Conservation (phyloP, 176 grass and related monocot genomes). For the Neostapfia colusana region DNA sequence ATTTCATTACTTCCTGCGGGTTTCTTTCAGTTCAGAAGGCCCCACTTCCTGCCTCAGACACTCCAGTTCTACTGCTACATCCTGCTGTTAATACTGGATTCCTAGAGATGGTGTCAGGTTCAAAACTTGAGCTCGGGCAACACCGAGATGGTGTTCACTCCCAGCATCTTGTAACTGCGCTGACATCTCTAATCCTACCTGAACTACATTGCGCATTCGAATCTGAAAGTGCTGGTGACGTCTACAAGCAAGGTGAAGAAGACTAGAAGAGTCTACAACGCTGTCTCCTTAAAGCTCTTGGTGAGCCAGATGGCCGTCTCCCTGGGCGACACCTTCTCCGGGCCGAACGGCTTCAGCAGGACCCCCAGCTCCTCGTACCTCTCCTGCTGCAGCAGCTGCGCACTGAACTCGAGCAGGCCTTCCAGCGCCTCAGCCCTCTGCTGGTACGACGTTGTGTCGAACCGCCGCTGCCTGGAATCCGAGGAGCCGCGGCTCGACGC, state of each 20-base stretch:
- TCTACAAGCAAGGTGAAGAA: constrained; percentile 4
- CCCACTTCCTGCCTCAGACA: background rate
- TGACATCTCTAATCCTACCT: background rate
- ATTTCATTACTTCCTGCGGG: background rate
- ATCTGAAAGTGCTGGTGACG: background rate
- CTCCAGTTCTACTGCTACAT: background rate
- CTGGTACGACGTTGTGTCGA: constrained; percentile 72
- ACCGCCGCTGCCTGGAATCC: constrained; percentile 55
- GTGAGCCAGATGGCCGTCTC: constrained; percentile 88
- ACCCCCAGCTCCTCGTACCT: constrained; percentile 68
- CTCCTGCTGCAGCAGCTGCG: constrained; percentile 78
- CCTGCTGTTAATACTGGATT: constrained; percentile 9
- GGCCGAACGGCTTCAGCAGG: constrained; percentile 75
- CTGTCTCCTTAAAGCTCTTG: constrained; percentile 86
- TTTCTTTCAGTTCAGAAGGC: too few relatives aligned
- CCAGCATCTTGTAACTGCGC: background rate
- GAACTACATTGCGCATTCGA: constrained; percentile 17
- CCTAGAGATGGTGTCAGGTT: too few relatives aligned
- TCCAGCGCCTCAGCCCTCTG: constrained; percentile 86
- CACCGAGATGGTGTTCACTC: constrained; percentile 39
- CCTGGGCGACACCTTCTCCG: constrained; percentile 73
- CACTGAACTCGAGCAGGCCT: constrained; percentile 80
- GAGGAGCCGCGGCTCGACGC: constrained; percentile 53
- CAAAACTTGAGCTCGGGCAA: constrained; percentile 28
- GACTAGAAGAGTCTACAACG: constrained; percentile 32